Evolutionary conservation across 495 filamentous ascomycete genomes (phyloP).

Genomic region (Diplogelasinospora grovesii): DNA sequence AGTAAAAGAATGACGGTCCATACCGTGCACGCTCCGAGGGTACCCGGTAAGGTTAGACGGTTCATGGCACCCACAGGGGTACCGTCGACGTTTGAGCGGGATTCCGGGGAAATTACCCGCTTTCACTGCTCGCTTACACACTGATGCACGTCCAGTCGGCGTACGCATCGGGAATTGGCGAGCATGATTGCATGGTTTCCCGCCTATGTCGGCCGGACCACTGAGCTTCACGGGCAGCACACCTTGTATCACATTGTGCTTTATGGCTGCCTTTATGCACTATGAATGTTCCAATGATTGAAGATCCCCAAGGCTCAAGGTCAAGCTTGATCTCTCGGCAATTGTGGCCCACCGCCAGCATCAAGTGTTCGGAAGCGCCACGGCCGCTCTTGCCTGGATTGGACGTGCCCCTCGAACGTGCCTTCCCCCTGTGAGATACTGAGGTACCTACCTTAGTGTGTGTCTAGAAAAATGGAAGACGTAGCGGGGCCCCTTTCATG

Average conservation of each 20-base stretch:
- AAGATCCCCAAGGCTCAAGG: too few relatives aligned
- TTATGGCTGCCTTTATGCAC: too few relatives aligned
- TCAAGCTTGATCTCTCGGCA: too few relatives aligned
- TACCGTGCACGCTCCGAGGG: constrained; percentile 2
- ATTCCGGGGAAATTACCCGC: constrained; percentile 18
- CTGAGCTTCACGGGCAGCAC: constrained; percentile 3
- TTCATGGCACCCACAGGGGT: not conserved
- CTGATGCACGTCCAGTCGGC: not conserved
- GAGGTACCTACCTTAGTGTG: too few relatives aligned
- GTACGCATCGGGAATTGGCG: constrained; percentile 10
- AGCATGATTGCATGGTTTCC: constrained; percentile 7
- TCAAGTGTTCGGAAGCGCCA: too few relatives aligned
- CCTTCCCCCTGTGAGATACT: too few relatives aligned
- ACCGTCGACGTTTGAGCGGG: too few relatives aligned
- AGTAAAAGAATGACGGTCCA: not conserved
- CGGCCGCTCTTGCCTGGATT: too few relatives aligned
- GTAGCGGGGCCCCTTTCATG: too few relatives aligned
- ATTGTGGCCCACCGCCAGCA: too few relatives aligned
- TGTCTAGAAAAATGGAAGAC: too few relatives aligned
- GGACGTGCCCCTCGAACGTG: too few relatives aligned
- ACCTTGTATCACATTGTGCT: constrained; percentile 1
- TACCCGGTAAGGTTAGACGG: constrained; percentile 1
- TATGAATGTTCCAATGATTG: constrained; percentile 3
- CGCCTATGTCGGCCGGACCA: constrained; percentile 14
- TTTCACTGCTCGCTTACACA: constrained; percentile 14